Evolutionary conservation across 2,329 filamentous ascomycete species (phyloP).

Genomic region (Pseudomassariella vexata): DNA sequence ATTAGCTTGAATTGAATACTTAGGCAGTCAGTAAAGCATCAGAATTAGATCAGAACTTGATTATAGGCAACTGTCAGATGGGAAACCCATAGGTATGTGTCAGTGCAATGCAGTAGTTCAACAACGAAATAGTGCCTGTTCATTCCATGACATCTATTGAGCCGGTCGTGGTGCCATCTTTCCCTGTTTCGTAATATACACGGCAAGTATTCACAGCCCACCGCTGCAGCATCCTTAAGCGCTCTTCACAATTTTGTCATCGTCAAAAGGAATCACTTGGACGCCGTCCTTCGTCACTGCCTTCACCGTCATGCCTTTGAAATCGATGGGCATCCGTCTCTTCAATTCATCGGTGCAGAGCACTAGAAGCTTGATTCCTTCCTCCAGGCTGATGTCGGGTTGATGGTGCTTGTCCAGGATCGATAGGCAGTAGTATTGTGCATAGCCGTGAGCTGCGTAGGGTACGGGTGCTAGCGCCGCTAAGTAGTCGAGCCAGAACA

Average conservation of each 20-base stretch:
- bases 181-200: background rate
- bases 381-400: conserved; percentile 81
- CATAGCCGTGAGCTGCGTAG: conserved; percentile 96
- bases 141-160: conserved; percentile 9
- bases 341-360: conserved; percentile 98
- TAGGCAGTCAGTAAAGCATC: no score
- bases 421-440: conserved; percentile 98
- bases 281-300: conserved; percentile 93
- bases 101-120: no score
- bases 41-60: no score
- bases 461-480: conserved; percentile 82
- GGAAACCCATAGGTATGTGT: no score
- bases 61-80: no score
- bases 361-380: conserved; percentile 85
- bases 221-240: conserved; percentile 33
- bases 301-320: conserved; percentile 95
- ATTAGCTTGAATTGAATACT: no score
- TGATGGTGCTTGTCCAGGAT: conserved; percentile 99
- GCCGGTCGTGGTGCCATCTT: background rate
- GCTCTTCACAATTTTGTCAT: conserved; percentile 64
- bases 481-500: conserved; percentile 98
- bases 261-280: conserved; percentile 76
- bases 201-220: background rate
- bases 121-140: no score
- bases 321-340: conserved; percentile 93